Evolutionary conservation across 805 yeast species (phyloP), one percentile per base, ranked within the genome.

Genomic region (Metschnikowia santaceciliae): DNA sequence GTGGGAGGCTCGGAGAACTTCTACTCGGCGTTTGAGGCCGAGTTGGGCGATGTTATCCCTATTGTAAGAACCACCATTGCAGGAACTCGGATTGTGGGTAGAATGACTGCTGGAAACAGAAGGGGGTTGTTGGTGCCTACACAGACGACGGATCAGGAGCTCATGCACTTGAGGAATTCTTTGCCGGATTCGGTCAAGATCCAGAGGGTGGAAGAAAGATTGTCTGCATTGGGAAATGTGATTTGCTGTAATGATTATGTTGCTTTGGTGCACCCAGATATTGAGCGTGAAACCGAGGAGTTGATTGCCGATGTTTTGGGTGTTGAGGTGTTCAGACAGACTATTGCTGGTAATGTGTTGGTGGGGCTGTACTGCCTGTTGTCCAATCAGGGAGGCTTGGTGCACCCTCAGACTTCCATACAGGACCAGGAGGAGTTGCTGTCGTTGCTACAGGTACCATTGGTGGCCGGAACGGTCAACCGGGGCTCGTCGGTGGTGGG

Each of bases 161-260:
- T 94, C 59, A 94, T 90, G 86, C 99, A 94, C 73, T 75, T 94
- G 65, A 83, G 99, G 81, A 94, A 94, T 76, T 84, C 96, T 57
- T 81, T 94, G 61, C 99, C 99, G 14, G 99, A 94, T 64, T 72
- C 84, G 47, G 97, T 94, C 60, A 91, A 88, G 72, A 90, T 94
- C 63, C 99, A 94, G 75, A 83, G 99, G 70, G 96, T 95, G 37
- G 99, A 94, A 74, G 99, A 94, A 76, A 84, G 99, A 68, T 77
- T 94, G 56, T 88, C 96, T 47, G 99, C 99, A 13, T 76, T 94
- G 59, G 99, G 99, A 63, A 94, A 94, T 63, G 99, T 94, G 56
- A 90, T 94, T 65, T 92, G 98, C 74, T 92, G 98, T 75, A 94
- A 94, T 72, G 99, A 94, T 71, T 94, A 94, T 68, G 99, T 95